A percentile compares a stretch with the other conserved stretches of the same genome.
These are phyloP conservation scores for Fusarium temperatum DNA, from an alignment of 2,329 filamentous ascomycete species.

Conservation along the genomic window DNA sequence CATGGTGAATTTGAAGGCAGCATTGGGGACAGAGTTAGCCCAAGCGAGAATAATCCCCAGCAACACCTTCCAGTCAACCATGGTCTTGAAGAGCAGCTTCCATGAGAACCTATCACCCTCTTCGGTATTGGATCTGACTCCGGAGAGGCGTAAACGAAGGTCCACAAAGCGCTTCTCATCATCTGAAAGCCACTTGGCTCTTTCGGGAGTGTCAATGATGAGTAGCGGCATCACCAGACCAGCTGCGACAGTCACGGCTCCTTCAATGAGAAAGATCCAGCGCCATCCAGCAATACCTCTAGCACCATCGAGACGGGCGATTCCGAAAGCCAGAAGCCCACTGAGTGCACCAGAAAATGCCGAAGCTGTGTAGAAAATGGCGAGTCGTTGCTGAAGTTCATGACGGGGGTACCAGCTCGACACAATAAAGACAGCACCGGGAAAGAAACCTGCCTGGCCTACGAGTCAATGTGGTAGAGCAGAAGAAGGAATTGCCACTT, in stretches of 20 bases:
- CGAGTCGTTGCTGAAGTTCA: conserved; percentile 42
- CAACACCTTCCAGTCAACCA: conserved; percentile 54
- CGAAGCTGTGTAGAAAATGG: conserved; percentile 49
- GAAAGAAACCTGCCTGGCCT: conserved; percentile 50
- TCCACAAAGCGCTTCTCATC: conserved; percentile 48
- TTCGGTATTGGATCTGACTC: conserved; percentile 41
- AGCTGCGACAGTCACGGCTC: conserved; percentile 51
- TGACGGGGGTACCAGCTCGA: conserved; percentile 45
- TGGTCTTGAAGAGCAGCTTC: conserved; percentile 43
- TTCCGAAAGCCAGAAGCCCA: conserved; percentile 55
- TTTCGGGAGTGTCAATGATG: conserved; percentile 52
- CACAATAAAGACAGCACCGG: conserved; percentile 44
- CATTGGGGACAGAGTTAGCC: conserved; percentile 38
- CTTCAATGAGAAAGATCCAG: conserved; percentile 66
- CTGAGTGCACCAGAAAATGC: conserved; percentile 54
- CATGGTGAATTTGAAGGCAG: conserved; percentile 42
- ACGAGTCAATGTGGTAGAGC: not conserved
- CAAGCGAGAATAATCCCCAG: conserved; percentile 47
- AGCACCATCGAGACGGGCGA: conserved; percentile 54
- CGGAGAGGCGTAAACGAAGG: conserved; percentile 42
- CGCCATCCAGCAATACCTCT: conserved; percentile 55
- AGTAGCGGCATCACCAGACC: conserved; percentile 48
- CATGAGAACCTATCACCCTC: conserved; percentile 42
- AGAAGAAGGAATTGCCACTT: not conserved
- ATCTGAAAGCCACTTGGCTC: conserved; percentile 45